Base-by-base conservation (phyloP, 306 rosid genomes). In the Fragaria nilgerrensis region DNA sequence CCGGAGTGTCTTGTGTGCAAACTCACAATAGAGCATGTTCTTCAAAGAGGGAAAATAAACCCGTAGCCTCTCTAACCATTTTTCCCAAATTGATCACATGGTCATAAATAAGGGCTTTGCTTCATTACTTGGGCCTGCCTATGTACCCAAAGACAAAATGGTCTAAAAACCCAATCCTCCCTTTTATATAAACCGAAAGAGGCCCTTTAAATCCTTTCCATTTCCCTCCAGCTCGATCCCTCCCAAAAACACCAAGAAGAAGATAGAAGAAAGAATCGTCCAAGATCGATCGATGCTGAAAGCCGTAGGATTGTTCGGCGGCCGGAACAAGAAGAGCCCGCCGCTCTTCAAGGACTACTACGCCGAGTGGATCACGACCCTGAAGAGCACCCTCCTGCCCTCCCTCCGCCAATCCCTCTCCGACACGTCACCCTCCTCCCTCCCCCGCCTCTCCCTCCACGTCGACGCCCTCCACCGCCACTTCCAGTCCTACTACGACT, bases 401-500 rank as follows among this genome's bases (percentile, higher is more conserved):
- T 66, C 52, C 27, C 87, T 86, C 65, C 81, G 64, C 22, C 45
- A 34, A 67, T 75, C 89, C 37, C 78, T 86, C 49, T 68, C 73
- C 32, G 81, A 75, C 61, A 59, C 81, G 65, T 72, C 75, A 23
- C 69, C 47, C 44, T 77, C 82, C 58, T 77, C 84, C 25, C 75
- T 82, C 9, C 11, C 79, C 49, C 76, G 64, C 19, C 84, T 86
- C 70, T 82, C 85, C 52, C 78, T 78, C 82, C 83, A 80, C 52
- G 85, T 86, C 47, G 85, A 86, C 2, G 52, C 85, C 59, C 61
- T 92, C 84, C 92, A 88, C 87, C 86, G 78, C 77, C 97, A 92
- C 80, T 89, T 92, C 82, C 87, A 85, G 34, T 83, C 96, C 75
- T 90, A 83, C 87, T 92, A 89, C 86, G 79, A 86, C 27, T 80